Percentiles rank a stretch among this genome's conserved stretches.
phyloP scores from a whole-genome alignment of 2,329 filamentous ascomycete species.

The Phoma sp. region DNA sequence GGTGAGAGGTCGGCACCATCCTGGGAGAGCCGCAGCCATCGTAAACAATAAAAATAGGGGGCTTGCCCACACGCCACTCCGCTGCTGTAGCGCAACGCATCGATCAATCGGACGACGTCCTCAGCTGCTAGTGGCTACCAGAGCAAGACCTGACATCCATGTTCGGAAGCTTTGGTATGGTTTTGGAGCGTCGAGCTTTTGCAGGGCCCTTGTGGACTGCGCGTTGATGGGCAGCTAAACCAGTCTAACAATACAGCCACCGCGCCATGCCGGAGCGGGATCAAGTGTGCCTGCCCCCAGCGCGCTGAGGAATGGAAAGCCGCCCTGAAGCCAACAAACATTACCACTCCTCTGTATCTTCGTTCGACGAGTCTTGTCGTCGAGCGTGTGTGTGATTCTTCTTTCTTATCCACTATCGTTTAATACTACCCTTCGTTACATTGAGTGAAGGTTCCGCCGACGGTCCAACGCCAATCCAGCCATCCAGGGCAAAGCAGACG shows the following conservation, averaged over 20 bases:
- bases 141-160: conserved; percentile 21
- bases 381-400: conserved; percentile 21
- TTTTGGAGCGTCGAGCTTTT: conserved; percentile 12
- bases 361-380: conserved; percentile 15
- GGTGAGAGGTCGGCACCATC: conserved; percentile 1
- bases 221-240: conserved; percentile 13
- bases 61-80: conserved; percentile 23
- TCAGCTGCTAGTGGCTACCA: conserved; percentile 28
- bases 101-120: conserved; percentile 24
- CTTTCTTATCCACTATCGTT: conserved; percentile 36
- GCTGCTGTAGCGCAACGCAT: conserved; percentile 22
- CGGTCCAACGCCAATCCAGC: conserved; percentile 8
- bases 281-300: conserved; percentile 14
- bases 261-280: conserved; percentile 20
- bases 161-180: conserved; percentile 19
- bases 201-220: conserved; percentile 1
- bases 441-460: conserved; percentile 13
- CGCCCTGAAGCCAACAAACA: conserved; percentile 28
- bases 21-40: conserved; percentile 8
- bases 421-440: conserved; percentile 31
- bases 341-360: conserved; percentile 14
- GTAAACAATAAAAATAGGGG: conserved; percentile 31
- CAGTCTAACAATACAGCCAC: conserved; percentile 18
- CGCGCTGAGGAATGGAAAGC: conserved; percentile 30
- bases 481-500: conserved; percentile 9